Evolutionary conservation across 176 grass and related monocot genomes (phyloP).

Genomic region (Panicum miliaceum): DNA sequence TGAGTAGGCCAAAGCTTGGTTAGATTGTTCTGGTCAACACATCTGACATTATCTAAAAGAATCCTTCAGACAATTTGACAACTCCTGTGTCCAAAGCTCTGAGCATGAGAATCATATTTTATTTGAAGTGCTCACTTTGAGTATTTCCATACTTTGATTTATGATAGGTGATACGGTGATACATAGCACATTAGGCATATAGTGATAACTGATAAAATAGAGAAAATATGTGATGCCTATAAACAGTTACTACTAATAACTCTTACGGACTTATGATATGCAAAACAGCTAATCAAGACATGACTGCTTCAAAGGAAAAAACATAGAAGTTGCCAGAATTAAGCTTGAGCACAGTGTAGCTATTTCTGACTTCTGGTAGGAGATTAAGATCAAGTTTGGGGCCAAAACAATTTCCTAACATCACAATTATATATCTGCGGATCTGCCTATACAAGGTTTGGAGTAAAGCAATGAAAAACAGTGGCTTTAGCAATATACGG

Average conservation of each 20-base stretch:
- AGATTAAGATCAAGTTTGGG: neutral
- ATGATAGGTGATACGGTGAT: neutral
- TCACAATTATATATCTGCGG: conserved; percentile 22
- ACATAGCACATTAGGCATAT: neutral
- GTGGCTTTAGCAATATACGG: neutral
- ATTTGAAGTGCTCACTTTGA: conserved; percentile 14
- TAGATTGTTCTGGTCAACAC: neutral
- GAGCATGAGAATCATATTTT: neutral
- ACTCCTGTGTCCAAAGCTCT: neutral
- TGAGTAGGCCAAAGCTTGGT: neutral
- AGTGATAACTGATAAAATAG: neutral
- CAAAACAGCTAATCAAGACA: neutral
- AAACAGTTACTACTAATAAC: neutral
- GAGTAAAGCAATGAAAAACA: neutral
- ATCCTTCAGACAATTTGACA: neutral
- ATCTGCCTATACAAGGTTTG: conserved; percentile 1
- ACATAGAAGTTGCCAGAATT: conserved; percentile 2
- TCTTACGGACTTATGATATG: neutral
- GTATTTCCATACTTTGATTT: neutral
- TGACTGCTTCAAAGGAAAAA: neutral
- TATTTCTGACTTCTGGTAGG: conserved; percentile 7
- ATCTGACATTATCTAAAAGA: neutral
- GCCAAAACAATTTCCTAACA: neutral
- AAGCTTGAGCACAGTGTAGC: conserved; percentile 6
- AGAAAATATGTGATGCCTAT: conserved; percentile 15